Percentiles rank a stretch among this genome's conserved stretches.
These are phyloP conservation scores for Teunomyces cretensis DNA, from an alignment of 805 yeast genomes.

Conservation along the genomic window DNA sequence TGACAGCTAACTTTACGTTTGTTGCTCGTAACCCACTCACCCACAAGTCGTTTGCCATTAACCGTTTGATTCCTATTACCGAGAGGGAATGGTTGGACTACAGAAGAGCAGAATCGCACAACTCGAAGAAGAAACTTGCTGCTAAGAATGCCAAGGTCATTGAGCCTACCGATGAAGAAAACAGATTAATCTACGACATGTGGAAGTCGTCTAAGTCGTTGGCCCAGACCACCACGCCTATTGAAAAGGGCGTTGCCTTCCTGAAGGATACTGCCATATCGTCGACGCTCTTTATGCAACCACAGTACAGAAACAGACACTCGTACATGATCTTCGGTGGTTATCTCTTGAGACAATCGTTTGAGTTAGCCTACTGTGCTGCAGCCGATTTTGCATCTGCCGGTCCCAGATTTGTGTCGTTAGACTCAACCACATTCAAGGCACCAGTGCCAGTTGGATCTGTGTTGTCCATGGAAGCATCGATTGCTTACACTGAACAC, in stretches of 20 bases:
- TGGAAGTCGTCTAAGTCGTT: constrained; percentile 49
- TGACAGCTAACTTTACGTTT: constrained; percentile 90
- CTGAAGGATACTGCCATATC: constrained; percentile 72
- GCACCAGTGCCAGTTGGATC: constrained; percentile 97
- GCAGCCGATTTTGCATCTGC: constrained; percentile 87
- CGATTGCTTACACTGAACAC: constrained; percentile 85
- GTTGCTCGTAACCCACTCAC: constrained; percentile 94
- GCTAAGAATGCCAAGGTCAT: constrained; percentile 64
- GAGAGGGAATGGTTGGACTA: constrained; percentile 81
- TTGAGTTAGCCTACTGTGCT: constrained; percentile 90
- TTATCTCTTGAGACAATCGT: constrained; percentile 84
- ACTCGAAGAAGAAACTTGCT: constrained; percentile 77
- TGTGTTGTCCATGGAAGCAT: constrained; percentile 77
- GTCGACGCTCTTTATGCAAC: constrained; percentile 90
- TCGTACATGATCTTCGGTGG: constrained; percentile 96
- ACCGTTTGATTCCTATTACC: constrained; percentile 70
- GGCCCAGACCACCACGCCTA: constrained; percentile 41
- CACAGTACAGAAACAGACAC: constrained; percentile 93
- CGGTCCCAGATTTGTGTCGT: constrained; percentile 83
- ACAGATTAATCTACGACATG: constrained; percentile 70
- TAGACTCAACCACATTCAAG: constrained; percentile 88
- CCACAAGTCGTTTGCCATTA: constrained; percentile 86
- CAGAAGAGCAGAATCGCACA: constrained; percentile 85
- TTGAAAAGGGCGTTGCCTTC: constrained; percentile 42
- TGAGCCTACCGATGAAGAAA: constrained; percentile 69